A percentile compares a stretch with the other conserved stretches of the same genome.
Conservation (phyloP, 1,139 yeast species). For the Debaryomyces psychrophilus region DNA sequence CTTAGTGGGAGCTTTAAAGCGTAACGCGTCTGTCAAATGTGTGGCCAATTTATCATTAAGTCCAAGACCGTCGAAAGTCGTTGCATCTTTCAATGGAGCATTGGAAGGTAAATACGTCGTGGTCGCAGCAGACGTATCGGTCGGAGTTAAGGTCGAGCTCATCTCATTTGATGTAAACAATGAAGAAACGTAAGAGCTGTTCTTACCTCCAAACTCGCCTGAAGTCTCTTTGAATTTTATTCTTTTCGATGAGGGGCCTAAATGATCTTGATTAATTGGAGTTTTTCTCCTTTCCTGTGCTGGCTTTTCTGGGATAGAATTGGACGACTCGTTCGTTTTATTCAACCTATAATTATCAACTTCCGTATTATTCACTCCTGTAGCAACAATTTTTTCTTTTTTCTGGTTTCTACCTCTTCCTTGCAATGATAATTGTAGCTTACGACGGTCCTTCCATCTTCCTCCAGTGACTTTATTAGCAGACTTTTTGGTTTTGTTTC, state of each 20-base stretch:
- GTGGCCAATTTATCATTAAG: constrained; percentile 54
- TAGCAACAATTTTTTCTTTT: constrained; percentile 27
- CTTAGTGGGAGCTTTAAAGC: constrained; percentile 74
- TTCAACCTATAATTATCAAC: constrained; percentile 28
- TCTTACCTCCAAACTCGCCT: constrained; percentile 54
- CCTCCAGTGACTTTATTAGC: constrained; percentile 61
- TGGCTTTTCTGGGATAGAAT: constrained; percentile 7
- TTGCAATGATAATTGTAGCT: constrained; percentile 50
- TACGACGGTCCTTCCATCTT: constrained; percentile 78
- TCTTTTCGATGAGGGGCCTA: constrained; percentile 28
- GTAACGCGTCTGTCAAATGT: constrained; percentile 61
- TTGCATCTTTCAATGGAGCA: constrained; percentile 76
- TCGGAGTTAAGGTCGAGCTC: constrained; percentile 29
- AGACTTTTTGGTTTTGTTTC: constrained; percentile 13
- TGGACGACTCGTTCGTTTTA: constrained; percentile 5
- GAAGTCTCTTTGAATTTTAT: constrained; percentile 41
- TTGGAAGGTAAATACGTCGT: constrained; percentile 64
- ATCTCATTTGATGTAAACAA: constrained; percentile 75
- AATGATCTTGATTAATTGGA: constrained; percentile 1
- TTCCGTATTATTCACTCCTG: constrained; percentile 43
- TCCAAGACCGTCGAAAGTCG: constrained; percentile 73
- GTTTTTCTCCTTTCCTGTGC: constrained; percentile 4
- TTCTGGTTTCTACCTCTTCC: constrained; percentile 47
- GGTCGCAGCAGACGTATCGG: constrained; percentile 18
- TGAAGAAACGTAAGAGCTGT: constrained; percentile 75